Percentiles rank a stretch among this genome's conserved stretches.
Conservation (phyloP, 345 rosid species). For the Cardamine chenopodiifolia region DNA sequence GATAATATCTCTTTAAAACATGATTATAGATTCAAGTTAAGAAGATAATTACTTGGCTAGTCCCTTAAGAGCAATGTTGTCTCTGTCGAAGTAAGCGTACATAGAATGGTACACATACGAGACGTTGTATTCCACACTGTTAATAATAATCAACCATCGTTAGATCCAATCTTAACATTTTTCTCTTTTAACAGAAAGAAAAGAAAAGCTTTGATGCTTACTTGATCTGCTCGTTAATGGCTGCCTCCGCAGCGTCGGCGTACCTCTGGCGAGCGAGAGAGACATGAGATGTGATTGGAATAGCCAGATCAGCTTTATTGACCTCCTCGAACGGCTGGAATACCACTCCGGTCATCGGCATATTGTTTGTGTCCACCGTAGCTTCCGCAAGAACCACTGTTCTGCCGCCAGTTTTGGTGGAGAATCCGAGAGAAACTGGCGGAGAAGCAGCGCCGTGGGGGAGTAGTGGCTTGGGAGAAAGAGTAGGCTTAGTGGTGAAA, state of each 20-base stretch:
- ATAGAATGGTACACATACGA: slow-evolving; percentile 82
- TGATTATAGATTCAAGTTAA: background rate
- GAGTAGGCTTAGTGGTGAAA: slow-evolving; percentile 19
- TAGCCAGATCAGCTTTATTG: slow-evolving; percentile 56
- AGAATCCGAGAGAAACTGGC: slow-evolving; percentile 6
- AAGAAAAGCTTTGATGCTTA: slow-evolving; percentile 15
- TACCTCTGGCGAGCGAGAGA: slow-evolving; percentile 77
- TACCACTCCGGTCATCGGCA: slow-evolving; percentile 59
- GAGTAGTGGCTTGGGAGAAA: slow-evolving; percentile 23
- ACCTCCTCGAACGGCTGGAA: slow-evolving; percentile 83
- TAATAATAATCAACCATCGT: background rate
- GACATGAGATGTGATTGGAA: slow-evolving; percentile 53
- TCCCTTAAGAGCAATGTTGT: slow-evolving; percentile 71
- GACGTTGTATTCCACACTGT: slow-evolving; percentile 82
- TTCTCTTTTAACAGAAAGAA: background rate
- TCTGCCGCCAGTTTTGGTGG: slow-evolving; percentile 17
- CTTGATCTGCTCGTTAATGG: slow-evolving; percentile 90
- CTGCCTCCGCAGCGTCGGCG: slow-evolving; percentile 57
- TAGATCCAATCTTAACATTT: slow-evolving; percentile 10
- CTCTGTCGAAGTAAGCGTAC: slow-evolving; percentile 87
- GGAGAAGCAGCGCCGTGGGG: slow-evolving; percentile 28
- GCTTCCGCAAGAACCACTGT: slow-evolving; percentile 42
- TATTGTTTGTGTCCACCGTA: slow-evolving; percentile 30
- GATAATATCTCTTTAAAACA: background rate
- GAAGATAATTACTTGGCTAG: slow-evolving; percentile 62